Evolutionary conservation across 108 stramenopile genomes (phyloP), one percentile per base, ranked within the genome.

Genomic region (Nitzschia inconspicua): DNA sequence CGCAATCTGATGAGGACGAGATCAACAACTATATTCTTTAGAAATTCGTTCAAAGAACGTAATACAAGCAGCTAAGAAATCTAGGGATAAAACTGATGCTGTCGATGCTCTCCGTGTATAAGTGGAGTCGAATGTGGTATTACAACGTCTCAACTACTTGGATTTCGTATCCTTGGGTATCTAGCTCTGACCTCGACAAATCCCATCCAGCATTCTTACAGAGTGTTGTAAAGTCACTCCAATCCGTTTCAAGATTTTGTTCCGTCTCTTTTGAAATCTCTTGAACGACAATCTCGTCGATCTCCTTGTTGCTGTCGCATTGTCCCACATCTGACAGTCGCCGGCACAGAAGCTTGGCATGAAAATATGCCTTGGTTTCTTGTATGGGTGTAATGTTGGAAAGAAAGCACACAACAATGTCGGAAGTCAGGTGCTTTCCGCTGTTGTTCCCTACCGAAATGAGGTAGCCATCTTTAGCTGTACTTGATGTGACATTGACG

Each of bases 351-450:
- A 71, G 46, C 25, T 43, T 36, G 27, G 79, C 83, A 67, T 88
- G 86, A 13, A 88, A 68, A 57, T 86, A 92, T 0, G 84, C 86
- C 55, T 83, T 80, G 4, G 78, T 65, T 46, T 76, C 69, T 32
- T 86, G 67, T 6, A 24, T 43, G 16, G 79, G 66, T 36, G 63
- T 76, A 20, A 69, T 66, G 4, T 65, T 32, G 3, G 71, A 44
- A 20, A 59, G 50, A 32, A 85, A 73, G 3, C 75, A 61, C 16
- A 91, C 73, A 3, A 80, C 43, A 26, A 88, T 61, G 42, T 47
- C 66, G 6, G 23, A n/a, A n/a, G n/a, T n/a, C n/a, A n/a, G n/a
- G n/a, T n/a, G 58, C 27, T 54, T 24, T 30, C 46, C 4, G 14
- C 51, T 53, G 36, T 29, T 42, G 49, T 44, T 53, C 11, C 42